These are phyloP conservation scores for Dendrobium chrysotoxum DNA, from an alignment of 106 monocot species.

Conservation along the genomic window DNA sequence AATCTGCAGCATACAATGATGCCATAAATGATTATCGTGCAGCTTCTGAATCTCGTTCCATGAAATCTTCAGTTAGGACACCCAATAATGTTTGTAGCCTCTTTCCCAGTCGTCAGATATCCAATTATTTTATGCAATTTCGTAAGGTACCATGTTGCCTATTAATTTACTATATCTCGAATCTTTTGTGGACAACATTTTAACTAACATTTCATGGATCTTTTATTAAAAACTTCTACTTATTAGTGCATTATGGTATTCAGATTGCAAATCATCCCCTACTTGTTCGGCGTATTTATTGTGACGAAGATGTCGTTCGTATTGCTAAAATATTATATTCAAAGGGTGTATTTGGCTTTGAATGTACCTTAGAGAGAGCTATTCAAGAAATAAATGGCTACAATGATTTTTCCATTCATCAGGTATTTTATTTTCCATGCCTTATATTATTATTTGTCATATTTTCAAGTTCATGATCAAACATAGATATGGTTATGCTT, in stretches of 20 bases:
- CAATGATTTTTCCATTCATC: slow-evolving; percentile 86
- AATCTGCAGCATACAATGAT: slow-evolving; percentile 53
- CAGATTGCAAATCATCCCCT: slow-evolving; percentile 99
- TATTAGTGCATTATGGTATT: slow-evolving; percentile 4
- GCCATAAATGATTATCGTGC: slow-evolving; percentile 77
- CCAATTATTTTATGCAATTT: slow-evolving; percentile 92
- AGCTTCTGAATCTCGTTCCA: slow-evolving; percentile 55
- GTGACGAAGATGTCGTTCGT: slow-evolving; percentile 58
- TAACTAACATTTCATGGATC: neutral
- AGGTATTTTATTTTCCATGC: slow-evolving; percentile 34
- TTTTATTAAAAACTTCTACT: neutral
- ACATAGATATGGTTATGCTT: neutral
- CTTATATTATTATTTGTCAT: neutral
- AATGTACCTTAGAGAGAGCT: slow-evolving; percentile 78
- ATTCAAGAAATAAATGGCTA: slow-evolving; percentile 73
- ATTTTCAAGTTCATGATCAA: neutral
- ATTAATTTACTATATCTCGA: neutral
- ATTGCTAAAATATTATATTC: slow-evolving; percentile 71
- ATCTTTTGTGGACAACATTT: neutral
- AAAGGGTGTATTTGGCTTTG: slow-evolving; percentile 88
- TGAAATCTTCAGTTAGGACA: slow-evolving; percentile 23
- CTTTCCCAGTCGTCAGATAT: slow-evolving; percentile 89
- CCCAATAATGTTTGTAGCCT: slow-evolving; percentile 28
- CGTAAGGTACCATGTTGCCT: slow-evolving; percentile 57
- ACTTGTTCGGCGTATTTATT: slow-evolving; percentile 67